phyloP scores from a whole-genome alignment of 495 filamentous ascomycete species.

The Neurospora pannonica region DNA sequence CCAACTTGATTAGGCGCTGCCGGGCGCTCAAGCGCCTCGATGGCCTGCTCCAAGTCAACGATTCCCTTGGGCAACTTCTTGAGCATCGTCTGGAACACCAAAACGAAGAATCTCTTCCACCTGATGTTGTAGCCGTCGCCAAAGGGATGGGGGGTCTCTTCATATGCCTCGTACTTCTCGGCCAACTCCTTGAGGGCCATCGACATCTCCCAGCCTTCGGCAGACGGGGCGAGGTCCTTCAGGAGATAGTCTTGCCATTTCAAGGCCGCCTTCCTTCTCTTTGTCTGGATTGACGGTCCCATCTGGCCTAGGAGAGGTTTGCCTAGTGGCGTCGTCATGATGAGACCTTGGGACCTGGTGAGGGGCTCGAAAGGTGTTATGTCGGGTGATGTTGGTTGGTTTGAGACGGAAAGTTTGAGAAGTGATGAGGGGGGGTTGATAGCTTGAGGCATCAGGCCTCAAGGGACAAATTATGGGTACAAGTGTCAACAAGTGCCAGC shows the following conservation, averaged over 20 bases:
- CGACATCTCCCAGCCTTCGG: not conserved
- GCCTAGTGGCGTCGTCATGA: not conserved
- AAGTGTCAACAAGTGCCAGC: not conserved
- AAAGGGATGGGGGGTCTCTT: not conserved
- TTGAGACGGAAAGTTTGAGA: not conserved
- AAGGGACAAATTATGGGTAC: not conserved
- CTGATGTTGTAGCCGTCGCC: not conserved
- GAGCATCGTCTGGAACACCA: not conserved
- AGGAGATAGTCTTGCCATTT: not conserved
- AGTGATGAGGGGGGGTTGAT: not conserved
- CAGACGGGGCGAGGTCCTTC: not conserved
- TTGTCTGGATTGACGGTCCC: not conserved
- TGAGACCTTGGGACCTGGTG: not conserved
- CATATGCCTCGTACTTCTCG: not conserved
- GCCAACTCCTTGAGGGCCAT: not conserved
- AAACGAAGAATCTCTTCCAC: not conserved
- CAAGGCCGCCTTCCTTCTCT: not conserved
- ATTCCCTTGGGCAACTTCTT: not conserved
- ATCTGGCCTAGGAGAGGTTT: not conserved
- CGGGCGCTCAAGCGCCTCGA: not conserved
- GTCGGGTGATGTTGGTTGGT: not conserved
- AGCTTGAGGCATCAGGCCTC: not conserved
- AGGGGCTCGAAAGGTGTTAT: not conserved
- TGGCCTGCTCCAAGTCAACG: not conserved
- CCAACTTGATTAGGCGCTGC: not conserved